Evolutionary conservation across 768 basidiomycete species (phyloP), one percentile per base, ranked within the genome.

Genomic region (Suillus decipiens): DNA sequence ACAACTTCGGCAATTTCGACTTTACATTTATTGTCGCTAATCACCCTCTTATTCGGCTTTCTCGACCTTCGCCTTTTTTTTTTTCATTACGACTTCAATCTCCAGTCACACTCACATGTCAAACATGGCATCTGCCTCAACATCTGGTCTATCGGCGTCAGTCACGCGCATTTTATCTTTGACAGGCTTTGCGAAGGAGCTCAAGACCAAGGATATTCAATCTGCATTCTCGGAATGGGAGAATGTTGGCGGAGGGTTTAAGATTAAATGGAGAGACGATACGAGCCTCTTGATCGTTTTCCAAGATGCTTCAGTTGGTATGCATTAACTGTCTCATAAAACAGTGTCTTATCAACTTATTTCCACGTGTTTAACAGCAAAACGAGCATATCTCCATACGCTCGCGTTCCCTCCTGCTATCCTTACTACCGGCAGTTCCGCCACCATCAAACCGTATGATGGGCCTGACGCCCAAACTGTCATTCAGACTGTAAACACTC

Each of bases 231-330:
- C 88, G 57, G 94, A 95, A 51, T 99, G 90, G 85, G 95, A 97
- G 70, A 83, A 79, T 64, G 80, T 88, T 59, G 86, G 82, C 62
- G 97, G 96, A 34, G 97, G 97, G 28, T 97, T 96, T 82, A 95
- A 96, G 84, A 96, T 99, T 75, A 99, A 99, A 76, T 99, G 97
- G 97, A 85, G 87, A 70, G 96, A 99, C 76, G 97, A 99, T 77
- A 95, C 93, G 42, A 96, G 92, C 72, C 90, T 96, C 45, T 80
- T 96, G 69, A 90, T 97, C 68, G 97, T 99, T 61, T 99, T 99
- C 74, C 85, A 86, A 66, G 97, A 99, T 78, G 87, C 97, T 61
- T 81, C 84, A 55, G 83, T 90, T 50, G 96, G 97, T 98, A 72
- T 82, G 96, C 84, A 57, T 63, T 60, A 54, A 66, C 48, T 19